phyloP scores from a whole-genome alignment of 768 basidiomycete genomes.

The Agaricus subrufescens region DNA sequence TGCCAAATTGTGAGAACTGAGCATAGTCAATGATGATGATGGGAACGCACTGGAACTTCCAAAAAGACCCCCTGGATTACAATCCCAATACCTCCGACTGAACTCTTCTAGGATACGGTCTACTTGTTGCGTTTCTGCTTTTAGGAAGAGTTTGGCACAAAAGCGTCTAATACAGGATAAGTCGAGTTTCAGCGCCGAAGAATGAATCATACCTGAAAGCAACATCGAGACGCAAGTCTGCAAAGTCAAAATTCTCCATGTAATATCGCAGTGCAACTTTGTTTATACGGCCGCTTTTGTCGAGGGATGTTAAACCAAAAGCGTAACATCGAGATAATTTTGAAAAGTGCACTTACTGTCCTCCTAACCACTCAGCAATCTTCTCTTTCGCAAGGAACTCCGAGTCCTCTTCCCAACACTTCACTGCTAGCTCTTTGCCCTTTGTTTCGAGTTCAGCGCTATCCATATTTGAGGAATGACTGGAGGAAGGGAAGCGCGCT shows the following conservation, averaged over 20 bases:
- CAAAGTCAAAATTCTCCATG: slow-evolving; percentile 87
- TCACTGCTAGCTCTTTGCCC: slow-evolving; percentile 68
- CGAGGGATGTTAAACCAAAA: neutral
- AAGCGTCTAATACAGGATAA: slow-evolving; percentile 50
- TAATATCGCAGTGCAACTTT: slow-evolving; percentile 73
- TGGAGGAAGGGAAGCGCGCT: slow-evolving; percentile 40
- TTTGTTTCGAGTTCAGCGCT: slow-evolving; percentile 52
- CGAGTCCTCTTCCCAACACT: slow-evolving; percentile 86
- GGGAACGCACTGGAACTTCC: slow-evolving; percentile 65
- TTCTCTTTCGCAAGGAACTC: slow-evolving; percentile 82
- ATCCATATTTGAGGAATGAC: slow-evolving; percentile 41
- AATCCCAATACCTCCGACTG: slow-evolving; percentile 86
- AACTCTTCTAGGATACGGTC: slow-evolving; percentile 95
- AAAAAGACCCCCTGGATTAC: slow-evolving; percentile 78
- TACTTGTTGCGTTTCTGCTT: slow-evolving; percentile 96
- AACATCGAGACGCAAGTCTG: slow-evolving; percentile 72
- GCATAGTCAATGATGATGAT: neutral
- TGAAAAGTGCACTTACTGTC: slow-evolving; percentile 58
- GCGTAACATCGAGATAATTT: neutral
- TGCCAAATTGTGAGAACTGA: slow-evolving; percentile 21
- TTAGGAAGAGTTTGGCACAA: slow-evolving; percentile 88
- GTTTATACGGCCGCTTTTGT: slow-evolving; percentile 67
- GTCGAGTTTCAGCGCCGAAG: neutral
- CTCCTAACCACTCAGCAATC: slow-evolving; percentile 95
- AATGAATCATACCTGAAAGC: slow-evolving; percentile 69